phyloP scores from a whole-genome alignment of 148 eudicot genomes.

The Vaccinium darrowii region DNA sequence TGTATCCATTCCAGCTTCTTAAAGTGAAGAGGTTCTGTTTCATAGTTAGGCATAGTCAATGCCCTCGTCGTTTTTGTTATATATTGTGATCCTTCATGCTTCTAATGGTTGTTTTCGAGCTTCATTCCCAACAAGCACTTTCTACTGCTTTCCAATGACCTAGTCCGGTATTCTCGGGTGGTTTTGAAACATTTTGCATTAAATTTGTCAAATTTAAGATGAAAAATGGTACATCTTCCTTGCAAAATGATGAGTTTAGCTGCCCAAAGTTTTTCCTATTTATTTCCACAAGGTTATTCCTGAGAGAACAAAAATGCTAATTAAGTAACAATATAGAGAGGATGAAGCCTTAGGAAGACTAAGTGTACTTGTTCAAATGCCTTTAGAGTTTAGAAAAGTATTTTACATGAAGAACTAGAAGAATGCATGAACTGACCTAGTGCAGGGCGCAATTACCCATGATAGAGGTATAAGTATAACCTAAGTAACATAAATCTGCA shows the following conservation, averaged over 20 bases:
- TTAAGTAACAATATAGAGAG: neutral
- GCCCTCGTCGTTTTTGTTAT: neutral
- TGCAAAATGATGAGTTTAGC: neutral
- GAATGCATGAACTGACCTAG: neutral
- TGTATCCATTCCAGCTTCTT: neutral
- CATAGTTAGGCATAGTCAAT: neutral
- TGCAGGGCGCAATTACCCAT: neutral
- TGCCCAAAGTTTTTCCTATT: neutral
- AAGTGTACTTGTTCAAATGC: neutral
- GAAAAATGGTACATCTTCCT: neutral
- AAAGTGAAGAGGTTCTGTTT: constrained; percentile 2
- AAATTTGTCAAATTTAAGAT: neutral
- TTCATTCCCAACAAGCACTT: neutral
- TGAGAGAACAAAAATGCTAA: neutral
- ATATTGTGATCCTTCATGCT: neutral
- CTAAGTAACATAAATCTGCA: neutral
- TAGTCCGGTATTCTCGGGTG: neutral
- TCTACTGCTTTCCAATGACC: neutral
- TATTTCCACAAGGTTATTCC: neutral
- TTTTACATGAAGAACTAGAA: neutral
- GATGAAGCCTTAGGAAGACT: neutral
- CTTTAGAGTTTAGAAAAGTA: neutral
- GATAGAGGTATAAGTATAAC: neutral
- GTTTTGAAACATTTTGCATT: neutral
- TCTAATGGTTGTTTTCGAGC: neutral